Conservation (phyloP, 768 basidiomycete species). For the Lentinula guzmanii region DNA sequence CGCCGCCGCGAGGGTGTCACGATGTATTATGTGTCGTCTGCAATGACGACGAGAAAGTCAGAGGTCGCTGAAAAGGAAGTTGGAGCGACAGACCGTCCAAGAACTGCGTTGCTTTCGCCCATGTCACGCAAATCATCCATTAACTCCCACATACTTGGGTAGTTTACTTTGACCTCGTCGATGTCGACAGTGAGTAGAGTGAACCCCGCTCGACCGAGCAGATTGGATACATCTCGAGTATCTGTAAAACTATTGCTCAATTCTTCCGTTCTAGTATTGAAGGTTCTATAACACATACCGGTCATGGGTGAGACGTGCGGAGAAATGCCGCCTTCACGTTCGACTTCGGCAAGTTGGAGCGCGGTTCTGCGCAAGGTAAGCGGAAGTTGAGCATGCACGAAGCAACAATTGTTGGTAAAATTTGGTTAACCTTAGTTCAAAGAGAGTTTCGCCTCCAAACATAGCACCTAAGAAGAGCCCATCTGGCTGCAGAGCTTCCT, state of each 20-base stretch:
- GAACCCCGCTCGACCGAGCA: conserved; percentile 90
- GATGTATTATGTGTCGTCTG: conserved; percentile 58
- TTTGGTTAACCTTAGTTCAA: conserved; percentile 70
- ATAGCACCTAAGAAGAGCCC: conserved; percentile 93
- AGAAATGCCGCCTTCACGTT: conserved; percentile 95
- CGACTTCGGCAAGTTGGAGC: conserved; percentile 88
- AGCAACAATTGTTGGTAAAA: conserved; percentile 3
- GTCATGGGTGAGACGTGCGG: conserved; percentile 98
- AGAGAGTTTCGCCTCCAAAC: conserved; percentile 93
- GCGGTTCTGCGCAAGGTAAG: conserved; percentile 56
- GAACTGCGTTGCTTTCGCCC: conserved; percentile 92
- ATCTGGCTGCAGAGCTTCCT: conserved; percentile 78
- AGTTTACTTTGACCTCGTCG: conserved; percentile 86
- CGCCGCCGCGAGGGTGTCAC: conserved; percentile 87
- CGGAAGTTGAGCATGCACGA: conserved; percentile 1
- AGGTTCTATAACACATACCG: conserved; percentile 41
- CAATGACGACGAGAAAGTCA: conserved; percentile 25
- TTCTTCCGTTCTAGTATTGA: not conserved
- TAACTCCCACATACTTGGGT: conserved; percentile 95
- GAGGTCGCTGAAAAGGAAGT: conserved; percentile 15
- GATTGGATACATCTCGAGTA: conserved; percentile 87
- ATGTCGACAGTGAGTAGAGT: conserved; percentile 91
- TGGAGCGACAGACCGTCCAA: conserved; percentile 55
- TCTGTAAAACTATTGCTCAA: conserved; percentile 40
- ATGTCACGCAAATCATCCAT: conserved; percentile 91